phyloP scores from a whole-genome alignment of 768 basidiomycete genomes.

The Strobilomyces dryophilus region DNA sequence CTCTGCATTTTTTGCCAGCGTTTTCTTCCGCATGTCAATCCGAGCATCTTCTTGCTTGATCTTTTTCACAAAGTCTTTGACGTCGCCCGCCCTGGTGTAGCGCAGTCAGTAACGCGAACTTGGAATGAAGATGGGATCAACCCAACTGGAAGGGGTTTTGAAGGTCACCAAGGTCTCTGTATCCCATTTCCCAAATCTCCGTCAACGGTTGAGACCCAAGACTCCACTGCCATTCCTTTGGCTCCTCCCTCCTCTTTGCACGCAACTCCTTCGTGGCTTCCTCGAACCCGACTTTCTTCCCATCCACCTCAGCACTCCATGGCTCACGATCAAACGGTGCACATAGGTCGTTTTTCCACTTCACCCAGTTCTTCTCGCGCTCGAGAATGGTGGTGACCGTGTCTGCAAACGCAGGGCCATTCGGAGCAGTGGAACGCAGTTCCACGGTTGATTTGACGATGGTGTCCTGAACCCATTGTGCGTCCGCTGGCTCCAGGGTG shows the following conservation, averaged over 20 bases:
- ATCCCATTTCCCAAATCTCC: conserved; percentile 84
- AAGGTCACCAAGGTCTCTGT: conserved; percentile 57
- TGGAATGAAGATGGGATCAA: conserved; percentile 10
- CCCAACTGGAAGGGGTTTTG: conserved; percentile 64
- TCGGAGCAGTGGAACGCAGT: conserved; percentile 72
- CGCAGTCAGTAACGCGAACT: conserved; percentile 1
- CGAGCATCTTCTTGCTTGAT: conserved; percentile 61
- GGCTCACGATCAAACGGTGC: conserved; percentile 74
- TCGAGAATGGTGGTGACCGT: conserved; percentile 69
- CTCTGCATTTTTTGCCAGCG: conserved; percentile 36
- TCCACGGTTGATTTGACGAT: conserved; percentile 50
- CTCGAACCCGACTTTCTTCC: conserved; percentile 51
- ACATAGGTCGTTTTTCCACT: conserved; percentile 85
- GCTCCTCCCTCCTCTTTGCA: conserved; percentile 51
- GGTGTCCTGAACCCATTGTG: conserved; percentile 75
- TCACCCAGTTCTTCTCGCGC: conserved; percentile 86
- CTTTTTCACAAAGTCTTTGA: conserved; percentile 71
- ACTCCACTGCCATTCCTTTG: conserved; percentile 58
- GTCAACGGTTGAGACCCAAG: conserved; percentile 69
- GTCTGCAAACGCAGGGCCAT: conserved; percentile 72
- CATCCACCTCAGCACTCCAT: conserved; percentile 48
- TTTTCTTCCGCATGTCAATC: conserved; percentile 49
- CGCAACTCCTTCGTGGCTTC: conserved; percentile 55
- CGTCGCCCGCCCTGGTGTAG: conserved; percentile 56
- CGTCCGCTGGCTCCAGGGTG: conserved; percentile 60